Percentiles rank a stretch among this genome's conserved stretches.
These are phyloP conservation scores for Ceratobasidium sp. DNA, from an alignment of 1,284 basidiomycete genomes.

Conservation along the genomic window DNA sequence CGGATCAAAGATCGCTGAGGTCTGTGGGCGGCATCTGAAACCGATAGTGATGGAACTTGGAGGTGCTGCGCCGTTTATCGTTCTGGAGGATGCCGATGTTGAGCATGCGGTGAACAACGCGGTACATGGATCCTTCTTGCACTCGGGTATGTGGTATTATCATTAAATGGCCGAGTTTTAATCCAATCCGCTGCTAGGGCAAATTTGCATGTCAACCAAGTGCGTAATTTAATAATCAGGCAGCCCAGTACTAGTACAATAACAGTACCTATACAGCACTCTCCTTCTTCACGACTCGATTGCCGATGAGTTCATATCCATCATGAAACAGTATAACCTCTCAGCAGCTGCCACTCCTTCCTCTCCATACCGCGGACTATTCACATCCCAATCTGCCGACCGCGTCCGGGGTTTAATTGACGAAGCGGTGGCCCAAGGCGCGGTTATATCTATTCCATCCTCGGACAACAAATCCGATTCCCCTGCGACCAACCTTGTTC, in stretches of 20 bases:
- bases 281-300: slow-evolving; percentile 46
- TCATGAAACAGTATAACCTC: slow-evolving; percentile 32
- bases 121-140: slow-evolving; percentile 44
- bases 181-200: slow-evolving; percentile 59
- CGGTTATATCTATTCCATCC: slow-evolving; percentile 54
- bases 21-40: slow-evolving; percentile 62
- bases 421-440: slow-evolving; percentile 59
- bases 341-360: slow-evolving; percentile 2
- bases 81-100: slow-evolving; percentile 63
- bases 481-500: slow-evolving; percentile 49
- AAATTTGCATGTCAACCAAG: slow-evolving; percentile 65
- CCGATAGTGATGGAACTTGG: slow-evolving; percentile 60
- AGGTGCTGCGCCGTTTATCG: slow-evolving; percentile 63
- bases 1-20: slow-evolving; percentile 56
- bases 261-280: background rate
- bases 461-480: background rate
- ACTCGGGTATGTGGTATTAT: slow-evolving; percentile 35
- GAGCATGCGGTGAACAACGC: slow-evolving; percentile 57
- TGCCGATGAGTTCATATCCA: slow-evolving; percentile 44
- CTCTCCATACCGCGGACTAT: slow-evolving; percentile 52
- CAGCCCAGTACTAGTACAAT: no score
- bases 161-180: background rate
- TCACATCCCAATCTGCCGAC: slow-evolving; percentile 56
- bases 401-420: slow-evolving; percentile 56
- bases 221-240: slow-evolving; percentile 51